Evolutionary conservation across 345 rosid species (phyloP), one percentile per base, ranked within the genome.

Genomic region (Mercurialis annua): DNA sequence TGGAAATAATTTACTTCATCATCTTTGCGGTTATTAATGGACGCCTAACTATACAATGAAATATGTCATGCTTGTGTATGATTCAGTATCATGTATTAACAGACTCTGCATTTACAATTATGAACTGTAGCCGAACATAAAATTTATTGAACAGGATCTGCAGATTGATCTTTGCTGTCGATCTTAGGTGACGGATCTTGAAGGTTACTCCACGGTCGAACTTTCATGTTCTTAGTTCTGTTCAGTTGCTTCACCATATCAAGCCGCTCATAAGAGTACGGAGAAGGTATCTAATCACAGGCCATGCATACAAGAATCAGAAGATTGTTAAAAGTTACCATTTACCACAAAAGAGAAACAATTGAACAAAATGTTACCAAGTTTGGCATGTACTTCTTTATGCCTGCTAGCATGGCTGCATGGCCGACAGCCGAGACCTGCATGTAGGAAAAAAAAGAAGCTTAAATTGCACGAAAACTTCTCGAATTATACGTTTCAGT

Each of bases 381-480:
- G 61, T 60, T 77, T 17, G 93, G 93, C 46, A 74, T 54, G 66
- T 87, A 82, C 65, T 66, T 83, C 46, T 77, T 81, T 68, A 87
- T 76, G 2, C 81, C 88, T 33, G 88, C 84, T 49, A 87, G 67
- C 62, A 83, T 82, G n/a, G 84, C 88, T 0, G 87, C 87, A 71
- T 87, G 90, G 33, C 90, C 93, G 17, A 84, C 63, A 6, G 88
- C 81, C 24, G 93, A 83, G 10, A 85, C 82, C 93, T 85, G 66
- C 30, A 8, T 26, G 57, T 5, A n/a, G n/a, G 20, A 24, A 23
- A n/a, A n/a, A n/a, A n/a, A n/a, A n/a, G n/a, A n/a, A n/a, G n/a
- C n/a, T n/a, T n/a, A n/a, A n/a, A n/a, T n/a, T n/a, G n/a, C n/a
- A n/a, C n/a, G n/a, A n/a, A n/a, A n/a, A n/a, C n/a, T n/a, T n/a